phyloP scores from a whole-genome alignment of 2,329 filamentous ascomycete genomes.

The Xylaria sp. region DNA sequence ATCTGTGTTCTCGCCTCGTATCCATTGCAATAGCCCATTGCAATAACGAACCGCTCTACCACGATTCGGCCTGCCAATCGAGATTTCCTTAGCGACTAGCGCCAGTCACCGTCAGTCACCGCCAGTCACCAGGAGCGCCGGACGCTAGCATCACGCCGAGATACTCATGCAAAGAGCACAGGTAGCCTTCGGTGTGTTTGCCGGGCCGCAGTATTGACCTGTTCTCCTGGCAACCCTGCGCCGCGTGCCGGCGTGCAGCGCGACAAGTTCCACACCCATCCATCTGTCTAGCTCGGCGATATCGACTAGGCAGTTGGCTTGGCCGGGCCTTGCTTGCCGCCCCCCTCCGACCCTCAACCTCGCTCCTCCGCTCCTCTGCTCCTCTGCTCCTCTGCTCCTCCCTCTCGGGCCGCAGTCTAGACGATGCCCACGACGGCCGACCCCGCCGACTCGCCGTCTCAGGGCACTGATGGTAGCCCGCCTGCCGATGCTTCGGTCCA shows the following conservation, averaged over 20 bases:
- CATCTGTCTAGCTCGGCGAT: background rate
- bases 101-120: too few species aligned
- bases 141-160: background rate
- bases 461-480: constrained; percentile 53
- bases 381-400: background rate
- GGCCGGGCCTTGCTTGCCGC: constrained; percentile 2
- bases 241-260: constrained; percentile 16
- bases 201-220: constrained; percentile 10
- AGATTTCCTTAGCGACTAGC: too few species aligned
- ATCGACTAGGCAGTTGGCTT: background rate
- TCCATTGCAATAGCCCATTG: too few species aligned
- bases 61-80: constrained; percentile 1
- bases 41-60: background rate
- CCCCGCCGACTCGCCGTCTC: constrained; percentile 49
- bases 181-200: constrained; percentile 4
- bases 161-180: constrained; percentile 17
- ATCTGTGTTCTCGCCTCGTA: background rate
- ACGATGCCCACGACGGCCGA: constrained; percentile 43
- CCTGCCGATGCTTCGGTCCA: constrained; percentile 50
- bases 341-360: constrained; percentile 1
- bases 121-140: constrained; percentile 3
- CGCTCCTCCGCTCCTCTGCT: background rate
- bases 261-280: background rate
- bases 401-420: background rate
- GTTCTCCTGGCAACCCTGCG: constrained; percentile 9